phyloP scores from a whole-genome alignment of 2,329 filamentous ascomycete species.

The Exophiala sideris region DNA sequence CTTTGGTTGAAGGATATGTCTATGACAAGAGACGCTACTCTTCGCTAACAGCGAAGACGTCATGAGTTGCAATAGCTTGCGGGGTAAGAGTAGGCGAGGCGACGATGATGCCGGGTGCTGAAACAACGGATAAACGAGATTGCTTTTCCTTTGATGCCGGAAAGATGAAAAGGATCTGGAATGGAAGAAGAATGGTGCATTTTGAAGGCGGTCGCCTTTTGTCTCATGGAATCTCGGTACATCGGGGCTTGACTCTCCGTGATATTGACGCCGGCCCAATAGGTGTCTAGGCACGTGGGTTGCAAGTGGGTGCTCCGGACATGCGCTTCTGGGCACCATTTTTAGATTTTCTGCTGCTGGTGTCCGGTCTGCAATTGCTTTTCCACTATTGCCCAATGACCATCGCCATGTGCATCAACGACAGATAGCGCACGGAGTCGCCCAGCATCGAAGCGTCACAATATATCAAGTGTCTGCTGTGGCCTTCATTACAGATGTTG shows the following conservation, averaged over 20 bases:
- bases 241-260: slow-evolving; percentile 16
- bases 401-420: not conserved
- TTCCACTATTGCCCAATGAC: not conserved
- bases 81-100: too few species aligned
- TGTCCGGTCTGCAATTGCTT: not conserved
- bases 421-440: slow-evolving; percentile 1
- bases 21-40: too few species aligned
- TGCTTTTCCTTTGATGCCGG: too few species aligned
- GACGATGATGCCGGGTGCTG: too few species aligned
- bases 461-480: not conserved
- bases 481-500: too few species aligned
- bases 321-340: slow-evolving; percentile 9
- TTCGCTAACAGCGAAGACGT: too few species aligned
- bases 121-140: too few species aligned
- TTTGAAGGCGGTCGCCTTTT: too few species aligned
- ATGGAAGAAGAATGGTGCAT: too few species aligned
- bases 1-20: too few species aligned
- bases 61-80: too few species aligned
- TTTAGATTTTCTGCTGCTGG: slow-evolving; percentile 7
- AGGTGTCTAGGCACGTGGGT: slow-evolving; percentile 1
- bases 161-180: too few species aligned
- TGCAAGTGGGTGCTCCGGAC: slow-evolving; percentile 1
- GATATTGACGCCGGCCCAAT: slow-evolving; percentile 17
- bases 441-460: not conserved
- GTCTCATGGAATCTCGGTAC: slow-evolving; percentile 10